phyloP scores from a whole-genome alignment of 805 yeast species.

The Candida pseudoglaebosa region DNA sequence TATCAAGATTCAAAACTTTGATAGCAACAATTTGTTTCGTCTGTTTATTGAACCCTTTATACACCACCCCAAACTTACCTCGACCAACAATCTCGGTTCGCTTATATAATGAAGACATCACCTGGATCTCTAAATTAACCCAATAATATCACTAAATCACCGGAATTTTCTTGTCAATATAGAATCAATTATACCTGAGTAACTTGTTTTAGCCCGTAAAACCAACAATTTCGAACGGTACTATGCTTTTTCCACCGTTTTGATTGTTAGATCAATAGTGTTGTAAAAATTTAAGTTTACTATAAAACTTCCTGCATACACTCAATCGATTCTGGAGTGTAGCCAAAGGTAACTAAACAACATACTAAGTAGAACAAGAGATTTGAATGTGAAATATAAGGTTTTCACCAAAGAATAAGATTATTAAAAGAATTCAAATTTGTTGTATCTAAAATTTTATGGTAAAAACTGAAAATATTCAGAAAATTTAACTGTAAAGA shows the following conservation, averaged over 20 bases:
- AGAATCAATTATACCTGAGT: neutral
- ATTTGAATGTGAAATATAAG: too few relatives aligned
- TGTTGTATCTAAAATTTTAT: too few relatives aligned
- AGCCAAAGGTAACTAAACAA: too few relatives aligned
- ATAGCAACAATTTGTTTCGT: slow-evolving; percentile 85
- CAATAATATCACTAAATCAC: neutral
- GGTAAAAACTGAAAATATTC: neutral
- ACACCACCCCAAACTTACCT: slow-evolving; percentile 96
- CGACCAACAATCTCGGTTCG: slow-evolving; percentile 90
- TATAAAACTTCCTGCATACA: too few relatives aligned
- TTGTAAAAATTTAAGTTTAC: too few relatives aligned
- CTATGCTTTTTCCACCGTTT: too few relatives aligned
- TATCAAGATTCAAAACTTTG: slow-evolving; percentile 86
- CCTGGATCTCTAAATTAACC: slow-evolving; percentile 1
- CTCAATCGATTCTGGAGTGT: too few relatives aligned
- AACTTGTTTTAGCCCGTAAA: neutral
- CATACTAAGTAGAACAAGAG: too few relatives aligned
- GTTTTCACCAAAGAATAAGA: too few relatives aligned
- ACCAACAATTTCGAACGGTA: too few relatives aligned
- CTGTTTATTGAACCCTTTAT: slow-evolving; percentile 70
- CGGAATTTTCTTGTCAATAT: neutral
- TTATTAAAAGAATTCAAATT: too few relatives aligned
- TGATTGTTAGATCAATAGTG: too few relatives aligned
- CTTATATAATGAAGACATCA: slow-evolving; percentile 45
- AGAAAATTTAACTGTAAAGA: neutral